These are phyloP conservation scores for Abelmoschus esculentus DNA, from an alignment of 345 rosid species.

Conservation along the genomic window DNA sequence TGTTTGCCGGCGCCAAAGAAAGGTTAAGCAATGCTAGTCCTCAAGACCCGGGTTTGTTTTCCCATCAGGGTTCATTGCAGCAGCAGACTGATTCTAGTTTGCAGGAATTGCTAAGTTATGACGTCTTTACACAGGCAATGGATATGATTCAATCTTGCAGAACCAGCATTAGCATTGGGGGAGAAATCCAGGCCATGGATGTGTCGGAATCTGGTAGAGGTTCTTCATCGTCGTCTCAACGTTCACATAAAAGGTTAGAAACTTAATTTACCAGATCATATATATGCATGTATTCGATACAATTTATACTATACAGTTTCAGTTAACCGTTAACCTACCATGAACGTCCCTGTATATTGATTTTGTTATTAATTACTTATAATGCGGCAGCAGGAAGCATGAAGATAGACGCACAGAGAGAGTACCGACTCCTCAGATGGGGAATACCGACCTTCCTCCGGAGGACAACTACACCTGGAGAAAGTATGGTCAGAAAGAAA, in stretches of 20 bases:
- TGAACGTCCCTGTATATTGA: too few species aligned
- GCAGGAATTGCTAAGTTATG: conserved; percentile 1
- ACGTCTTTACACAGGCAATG: conserved; percentile 1
- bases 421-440: conserved; percentile 48
- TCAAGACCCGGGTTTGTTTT: not conserved
- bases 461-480: conserved; percentile 82
- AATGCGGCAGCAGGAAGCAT: conserved; percentile 36
- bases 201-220: not conserved
- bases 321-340: too few species aligned
- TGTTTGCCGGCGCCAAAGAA: not conserved
- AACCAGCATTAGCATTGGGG: not conserved
- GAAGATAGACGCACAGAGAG: conserved; percentile 24
- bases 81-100: not conserved
- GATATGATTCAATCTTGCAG: not conserved
- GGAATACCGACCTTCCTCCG: conserved; percentile 66
- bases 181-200: conserved; percentile 3
- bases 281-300: too few species aligned
- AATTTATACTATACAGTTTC: too few species aligned
- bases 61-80: not conserved
- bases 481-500: conserved; percentile 90
- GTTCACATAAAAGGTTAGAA: conserved; percentile 7
- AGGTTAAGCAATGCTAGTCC: not conserved
- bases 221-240: conserved; percentile 8
- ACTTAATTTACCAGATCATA: not conserved
- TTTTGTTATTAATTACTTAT: not conserved